Evolutionary conservation across 1,139 yeast species (phyloP).

Genomic region (Debaryomycetaceae sp.): DNA sequence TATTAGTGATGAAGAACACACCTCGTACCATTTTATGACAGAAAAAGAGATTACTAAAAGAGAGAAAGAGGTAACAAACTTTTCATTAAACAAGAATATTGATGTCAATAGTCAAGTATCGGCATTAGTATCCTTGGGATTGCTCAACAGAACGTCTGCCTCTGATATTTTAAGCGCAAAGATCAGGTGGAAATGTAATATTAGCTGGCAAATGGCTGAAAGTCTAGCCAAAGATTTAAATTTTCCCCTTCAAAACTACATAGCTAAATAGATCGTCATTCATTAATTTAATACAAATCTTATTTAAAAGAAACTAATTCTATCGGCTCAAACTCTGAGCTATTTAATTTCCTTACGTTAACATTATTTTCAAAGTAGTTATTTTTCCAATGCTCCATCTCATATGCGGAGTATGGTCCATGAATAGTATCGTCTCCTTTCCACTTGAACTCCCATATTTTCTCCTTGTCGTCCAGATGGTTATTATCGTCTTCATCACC

Average conservation of each 20-base stretch:
- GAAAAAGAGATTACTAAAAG: conserved; percentile 31
- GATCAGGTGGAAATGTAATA: conserved; percentile 63
- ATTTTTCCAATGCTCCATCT: conserved; percentile 60
- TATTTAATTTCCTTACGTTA: conserved; percentile 37
- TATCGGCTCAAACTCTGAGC: conserved; percentile 24
- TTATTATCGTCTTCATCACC: conserved; percentile 7
- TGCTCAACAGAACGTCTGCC: conserved; percentile 47
- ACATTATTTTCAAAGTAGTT: conserved; percentile 54
- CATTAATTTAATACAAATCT: conserved; percentile 2
- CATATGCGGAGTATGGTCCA: conserved; percentile 58
- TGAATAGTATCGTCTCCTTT: conserved; percentile 43
- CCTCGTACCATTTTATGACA: conserved; percentile 26
- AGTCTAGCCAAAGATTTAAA: conserved; percentile 49
- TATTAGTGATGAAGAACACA: conserved; percentile 21
- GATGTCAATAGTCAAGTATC: conserved; percentile 61
- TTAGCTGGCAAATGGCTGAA: conserved; percentile 51
- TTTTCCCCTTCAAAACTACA: conserved; percentile 54
- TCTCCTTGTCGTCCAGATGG: conserved; percentile 26
- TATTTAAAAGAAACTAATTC: conserved; percentile 20
- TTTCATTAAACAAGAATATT: conserved; percentile 36
- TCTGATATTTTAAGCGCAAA: conserved; percentile 60
- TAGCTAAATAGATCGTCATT: conserved; percentile 22
- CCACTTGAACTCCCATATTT: conserved; percentile 66
- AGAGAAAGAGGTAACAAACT: conserved; percentile 30
- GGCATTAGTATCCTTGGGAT: conserved; percentile 53